These are phyloP conservation scores for Hemerocallis citrina DNA, from an alignment of 106 monocot genomes.

Conservation along the genomic window DNA sequence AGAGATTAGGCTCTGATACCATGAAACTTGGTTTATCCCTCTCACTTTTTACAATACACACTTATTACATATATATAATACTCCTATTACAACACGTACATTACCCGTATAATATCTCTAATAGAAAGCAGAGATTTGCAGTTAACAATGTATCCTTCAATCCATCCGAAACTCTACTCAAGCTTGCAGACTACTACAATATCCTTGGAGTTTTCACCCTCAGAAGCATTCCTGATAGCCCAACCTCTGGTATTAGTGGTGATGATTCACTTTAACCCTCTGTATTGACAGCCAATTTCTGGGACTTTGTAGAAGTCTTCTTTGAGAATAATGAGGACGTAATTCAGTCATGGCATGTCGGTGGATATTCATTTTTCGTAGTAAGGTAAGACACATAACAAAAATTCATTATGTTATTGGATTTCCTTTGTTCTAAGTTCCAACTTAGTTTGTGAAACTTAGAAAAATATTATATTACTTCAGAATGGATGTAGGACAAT, in stretches of 20 bases:
- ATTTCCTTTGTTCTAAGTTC: too few species aligned
- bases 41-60: too few species aligned
- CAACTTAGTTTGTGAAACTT: too few species aligned
- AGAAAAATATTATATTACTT: too few species aligned
- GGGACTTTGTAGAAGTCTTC: not conserved
- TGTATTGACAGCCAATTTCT: not conserved
- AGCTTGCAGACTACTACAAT: too few species aligned
- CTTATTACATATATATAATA: too few species aligned
- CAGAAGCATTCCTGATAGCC: not conserved
- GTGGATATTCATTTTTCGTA: not conserved
- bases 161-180: not conserved
- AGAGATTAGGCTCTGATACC: too few species aligned
- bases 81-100: too few species aligned
- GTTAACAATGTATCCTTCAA: not conserved
- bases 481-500: too few species aligned
- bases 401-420: too few species aligned
- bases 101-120: too few species aligned
- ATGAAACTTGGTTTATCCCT: too few species aligned
- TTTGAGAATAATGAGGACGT: not conserved
- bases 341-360: not conserved
- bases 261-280: not conserved
- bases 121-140: not conserved
- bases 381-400: not conserved
- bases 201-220: not conserved
- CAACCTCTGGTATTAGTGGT: not conserved